Evolutionary conservation across 2,329 filamentous ascomycete genomes (phyloP).

Genomic region (Xylaria sp.): DNA sequence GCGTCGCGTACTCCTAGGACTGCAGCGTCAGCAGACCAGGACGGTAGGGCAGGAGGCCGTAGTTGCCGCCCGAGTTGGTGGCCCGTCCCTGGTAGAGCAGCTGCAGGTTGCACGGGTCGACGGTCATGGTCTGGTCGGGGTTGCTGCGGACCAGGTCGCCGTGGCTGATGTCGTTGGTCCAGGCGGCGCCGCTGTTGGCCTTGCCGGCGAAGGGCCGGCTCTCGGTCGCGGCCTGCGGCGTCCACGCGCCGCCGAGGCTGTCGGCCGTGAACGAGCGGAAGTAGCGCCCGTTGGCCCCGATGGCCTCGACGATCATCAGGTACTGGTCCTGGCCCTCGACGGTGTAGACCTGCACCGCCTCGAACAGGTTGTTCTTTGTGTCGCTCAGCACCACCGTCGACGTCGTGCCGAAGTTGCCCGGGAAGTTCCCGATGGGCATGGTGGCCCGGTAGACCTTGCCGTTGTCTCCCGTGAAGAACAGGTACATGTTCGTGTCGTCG

Average conservation of each 20-base stretch:
- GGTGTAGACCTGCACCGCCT: conserved; percentile 69
- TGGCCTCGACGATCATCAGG: conserved; percentile 69
- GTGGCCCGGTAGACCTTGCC: conserved; percentile 66
- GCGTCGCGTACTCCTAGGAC: conserved; percentile 1
- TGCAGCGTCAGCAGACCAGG: conserved; percentile 57
- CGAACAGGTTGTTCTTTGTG: conserved; percentile 60
- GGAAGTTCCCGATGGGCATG: conserved; percentile 66
- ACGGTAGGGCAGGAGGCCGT: conserved; percentile 55
- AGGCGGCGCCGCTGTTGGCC: conserved; percentile 64
- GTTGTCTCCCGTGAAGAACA: conserved; percentile 70
- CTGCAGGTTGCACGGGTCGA: conserved; percentile 67
- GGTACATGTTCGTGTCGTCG: conserved; percentile 63
- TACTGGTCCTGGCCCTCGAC: conserved; percentile 57
- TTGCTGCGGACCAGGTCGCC: conserved; percentile 62
- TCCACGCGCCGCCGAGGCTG: conserved; percentile 60
- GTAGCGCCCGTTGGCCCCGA: conserved; percentile 60
- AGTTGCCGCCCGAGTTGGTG: conserved; percentile 48
- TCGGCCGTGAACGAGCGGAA: conserved; percentile 69
- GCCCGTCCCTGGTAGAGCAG: conserved; percentile 64
- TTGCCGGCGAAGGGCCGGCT: conserved; percentile 66
- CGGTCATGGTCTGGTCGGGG: conserved; percentile 63
- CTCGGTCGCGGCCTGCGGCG: conserved; percentile 58
- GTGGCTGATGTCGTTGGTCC: conserved; percentile 70
- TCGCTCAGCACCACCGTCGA: conserved; percentile 56
- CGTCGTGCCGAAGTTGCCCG: conserved; percentile 57